Base-by-base conservation (phyloP, 345 rosid genomes). In the Eucalyptus leucophloia region DNA sequence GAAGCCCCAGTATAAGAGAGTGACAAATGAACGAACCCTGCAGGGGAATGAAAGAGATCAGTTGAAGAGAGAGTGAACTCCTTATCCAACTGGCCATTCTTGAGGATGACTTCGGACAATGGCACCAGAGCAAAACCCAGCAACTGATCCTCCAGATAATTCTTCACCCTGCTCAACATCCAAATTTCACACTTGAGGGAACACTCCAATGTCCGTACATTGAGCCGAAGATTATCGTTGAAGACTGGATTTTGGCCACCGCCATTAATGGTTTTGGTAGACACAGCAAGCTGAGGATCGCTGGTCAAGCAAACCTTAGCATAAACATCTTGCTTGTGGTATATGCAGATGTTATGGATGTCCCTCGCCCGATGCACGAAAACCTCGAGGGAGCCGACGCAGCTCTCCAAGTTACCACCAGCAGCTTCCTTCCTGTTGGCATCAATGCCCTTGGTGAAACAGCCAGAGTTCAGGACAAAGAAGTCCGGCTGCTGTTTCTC, bases 281-380 rank as follows among this genome's bases (percentile, higher is more conserved):
- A 94, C 77, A 93, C 97, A 5, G 95, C 90, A 93, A 89, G 93
- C 87, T 96, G 97, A 32, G 99, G 99, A 88, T 97, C 96, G 90
- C 94, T 94, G 42, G 99, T 97, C 87, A 98, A 93, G 90, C 98
- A 96, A 92, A 97, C 93, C 97, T 96, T 98, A 86, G 99, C 99
- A 92, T 98, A 98, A 89, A 98, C 99, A 91, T 98, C 99, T 91
- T 98, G 99, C 94, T 98, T 98, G 92, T 98, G 99, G 95, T 98
- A 98, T 93, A 98, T 98, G 95, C 99, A 98, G 91, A 98, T 95
- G 95, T 98, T 98, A 6, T 98, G 99, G 89, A 98, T 97, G 91
- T 98, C 99, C 92, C 99, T 94, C 28, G 99, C 99, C 91, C 96
- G 97, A 91, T 97, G 98, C 37, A 98, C 89, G 92, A 89, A 94